phyloP scores from a whole-genome alignment of 2,329 filamentous ascomycete genomes.

The Chrysoporthe puriensis region DNA sequence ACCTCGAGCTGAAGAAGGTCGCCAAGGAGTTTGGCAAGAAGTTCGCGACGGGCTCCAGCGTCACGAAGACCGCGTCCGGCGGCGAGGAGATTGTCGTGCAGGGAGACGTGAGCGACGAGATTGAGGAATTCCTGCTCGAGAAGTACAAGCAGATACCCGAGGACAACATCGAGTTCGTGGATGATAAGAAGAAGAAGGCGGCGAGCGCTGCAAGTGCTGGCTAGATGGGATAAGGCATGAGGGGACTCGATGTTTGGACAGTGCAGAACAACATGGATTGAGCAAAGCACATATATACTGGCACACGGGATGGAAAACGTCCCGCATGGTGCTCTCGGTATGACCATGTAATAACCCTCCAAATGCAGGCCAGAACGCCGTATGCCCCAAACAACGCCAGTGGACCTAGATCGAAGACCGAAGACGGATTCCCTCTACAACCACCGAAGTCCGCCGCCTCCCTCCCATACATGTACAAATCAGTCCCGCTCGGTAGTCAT shows the following conservation, averaged over 20 bases:
- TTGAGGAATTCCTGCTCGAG: conserved; percentile 87
- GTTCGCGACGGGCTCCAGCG: conserved; percentile 90
- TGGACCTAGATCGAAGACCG: neutral
- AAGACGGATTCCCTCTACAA: neutral
- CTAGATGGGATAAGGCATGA: conserved; percentile 25
- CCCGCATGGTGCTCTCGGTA: conserved; percentile 27
- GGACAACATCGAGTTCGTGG: conserved; percentile 91
- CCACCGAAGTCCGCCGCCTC: neutral
- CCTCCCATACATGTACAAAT: neutral
- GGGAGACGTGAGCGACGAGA: conserved; percentile 93
- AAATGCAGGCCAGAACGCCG: conserved; percentile 30
- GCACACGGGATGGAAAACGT: neutral
- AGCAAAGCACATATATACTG: neutral
- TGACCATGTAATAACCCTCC: neutral
- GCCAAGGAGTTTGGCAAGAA: conserved; percentile 98
- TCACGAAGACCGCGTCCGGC: conserved; percentile 84
- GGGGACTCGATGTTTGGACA: neutral
- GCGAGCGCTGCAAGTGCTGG: conserved; percentile 35
- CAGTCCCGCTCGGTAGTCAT: neutral
- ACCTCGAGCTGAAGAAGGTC: conserved; percentile 88
- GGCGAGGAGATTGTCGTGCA: conserved; percentile 98
- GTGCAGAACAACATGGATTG: neutral
- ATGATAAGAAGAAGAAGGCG: conserved; percentile 95
- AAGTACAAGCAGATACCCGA: conserved; percentile 89
- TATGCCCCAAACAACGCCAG: conserved; percentile 12